Evolutionary conservation across 129 eudicot genomes (phyloP).

Genomic region (Flaveria trinervia): DNA sequence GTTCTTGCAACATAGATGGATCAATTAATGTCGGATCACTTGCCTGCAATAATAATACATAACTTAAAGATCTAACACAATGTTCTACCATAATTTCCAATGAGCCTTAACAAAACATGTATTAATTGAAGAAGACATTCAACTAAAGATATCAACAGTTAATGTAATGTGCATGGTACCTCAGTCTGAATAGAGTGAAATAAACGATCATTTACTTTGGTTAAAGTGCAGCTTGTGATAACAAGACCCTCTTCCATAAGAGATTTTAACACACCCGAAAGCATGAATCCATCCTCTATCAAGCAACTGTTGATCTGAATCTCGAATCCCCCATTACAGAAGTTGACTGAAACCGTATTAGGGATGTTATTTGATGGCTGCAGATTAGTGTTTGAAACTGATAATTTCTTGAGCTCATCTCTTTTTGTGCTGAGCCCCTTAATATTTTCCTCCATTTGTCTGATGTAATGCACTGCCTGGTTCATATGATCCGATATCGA

Average conservation of each 20-base stretch:
- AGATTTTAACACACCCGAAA: conserved; percentile 41
- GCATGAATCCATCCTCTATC: conserved; percentile 33
- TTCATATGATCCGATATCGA: conserved; percentile 67
- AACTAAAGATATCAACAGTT: not conserved
- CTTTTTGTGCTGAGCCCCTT: conserved; percentile 40
- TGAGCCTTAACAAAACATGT: not conserved
- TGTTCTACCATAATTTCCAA: not conserved
- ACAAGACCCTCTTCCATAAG: conserved; percentile 43
- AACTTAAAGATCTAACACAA: not conserved
- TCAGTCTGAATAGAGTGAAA: conserved; percentile 35
- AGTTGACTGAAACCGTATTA: conserved; percentile 43
- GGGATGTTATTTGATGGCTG: not conserved
- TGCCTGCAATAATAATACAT: conserved; percentile 40
- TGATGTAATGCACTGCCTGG: conserved; percentile 57
- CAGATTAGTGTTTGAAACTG: not conserved
- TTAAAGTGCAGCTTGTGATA: conserved; percentile 32
- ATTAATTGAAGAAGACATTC: not conserved
- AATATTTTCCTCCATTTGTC: conserved; percentile 42
- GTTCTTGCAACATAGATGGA: conserved; percentile 42
- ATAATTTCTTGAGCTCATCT: conserved; percentile 35
- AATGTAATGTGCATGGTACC: conserved; percentile 21
- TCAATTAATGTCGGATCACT: conserved; percentile 25
- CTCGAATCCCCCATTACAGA: conserved; percentile 42
- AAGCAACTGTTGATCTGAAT: conserved; percentile 43
- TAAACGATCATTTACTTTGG: conserved; percentile 37